A percentile compares a stretch with the other conserved stretches of the same genome.
Evolutionary conservation across 1,284 basidiomycete genomes (phyloP).

Genomic region (Fomitopsis schrenkii): DNA sequence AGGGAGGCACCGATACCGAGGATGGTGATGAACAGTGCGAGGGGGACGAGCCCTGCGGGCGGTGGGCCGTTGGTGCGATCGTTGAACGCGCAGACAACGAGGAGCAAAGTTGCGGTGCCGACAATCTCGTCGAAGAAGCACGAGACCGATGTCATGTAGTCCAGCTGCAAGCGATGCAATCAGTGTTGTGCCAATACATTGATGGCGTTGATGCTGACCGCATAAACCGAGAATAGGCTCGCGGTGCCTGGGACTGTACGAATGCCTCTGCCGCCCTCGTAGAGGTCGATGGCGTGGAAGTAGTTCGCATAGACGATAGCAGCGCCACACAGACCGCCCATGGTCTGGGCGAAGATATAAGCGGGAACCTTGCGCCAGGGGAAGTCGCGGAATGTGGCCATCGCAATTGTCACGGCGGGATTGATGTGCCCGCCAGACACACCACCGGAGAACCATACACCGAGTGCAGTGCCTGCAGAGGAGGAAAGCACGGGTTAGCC

Average conservation of each 20-base stretch:
- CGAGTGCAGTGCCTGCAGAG: conserved; percentile 45
- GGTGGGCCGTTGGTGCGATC: conserved; percentile 46
- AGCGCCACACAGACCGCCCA: conserved; percentile 69
- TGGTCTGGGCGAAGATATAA: conserved; percentile 67
- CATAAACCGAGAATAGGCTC: conserved; percentile 66
- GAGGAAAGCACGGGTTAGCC: not conserved
- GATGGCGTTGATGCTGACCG: conserved; percentile 39
- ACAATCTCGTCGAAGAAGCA: conserved; percentile 61
- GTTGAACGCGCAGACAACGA: conserved; percentile 38
- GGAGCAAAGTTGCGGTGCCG: conserved; percentile 51
- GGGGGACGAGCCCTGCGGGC: conserved; percentile 46
- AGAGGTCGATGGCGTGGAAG: conserved; percentile 67
- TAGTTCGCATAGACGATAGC: conserved; percentile 75
- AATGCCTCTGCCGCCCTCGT: conserved; percentile 56
- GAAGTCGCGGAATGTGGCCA: conserved; percentile 70
- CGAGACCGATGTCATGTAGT: conserved; percentile 54
- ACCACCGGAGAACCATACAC: conserved; percentile 62
- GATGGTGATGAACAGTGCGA: conserved; percentile 51
- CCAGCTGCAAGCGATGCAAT: conserved; percentile 32
- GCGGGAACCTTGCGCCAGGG: conserved; percentile 75
- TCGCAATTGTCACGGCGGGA: conserved; percentile 70
- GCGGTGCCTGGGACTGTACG: conserved; percentile 68
- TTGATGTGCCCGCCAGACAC: conserved; percentile 79
- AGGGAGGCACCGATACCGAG: conserved; percentile 51
- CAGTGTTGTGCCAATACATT: not conserved